A percentile compares a stretch with the other conserved stretches of the same genome.
These are phyloP conservation scores for Jackrogersella minutella DNA, from an alignment of 495 filamentous ascomycete genomes.

Conservation along the genomic window DNA sequence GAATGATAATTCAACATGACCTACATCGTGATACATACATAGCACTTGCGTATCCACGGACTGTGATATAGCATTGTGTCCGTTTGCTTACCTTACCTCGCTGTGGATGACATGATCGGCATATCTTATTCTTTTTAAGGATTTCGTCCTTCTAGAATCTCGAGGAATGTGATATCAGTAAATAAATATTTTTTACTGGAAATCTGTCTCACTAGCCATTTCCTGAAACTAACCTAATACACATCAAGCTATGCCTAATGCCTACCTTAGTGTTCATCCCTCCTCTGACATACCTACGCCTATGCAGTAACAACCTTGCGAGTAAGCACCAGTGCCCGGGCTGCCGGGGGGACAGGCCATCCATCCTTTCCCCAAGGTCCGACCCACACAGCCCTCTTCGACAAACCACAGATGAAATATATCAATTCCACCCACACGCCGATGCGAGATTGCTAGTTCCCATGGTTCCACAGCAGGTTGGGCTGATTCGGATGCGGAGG, in stretches of 20 bases:
- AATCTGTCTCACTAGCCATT: too few species aligned
- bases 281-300: too few species aligned
- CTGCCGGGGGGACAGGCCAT: not conserved
- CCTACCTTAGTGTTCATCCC: too few species aligned
- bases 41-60: not conserved
- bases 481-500: not conserved
- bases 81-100: not conserved
- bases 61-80: not conserved
- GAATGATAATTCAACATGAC: slow-evolving; percentile 15
- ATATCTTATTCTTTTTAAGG: not conserved
- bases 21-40: not conserved
- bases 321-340: not conserved
- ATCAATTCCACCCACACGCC: slow-evolving; percentile 9
- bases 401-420: too few species aligned
- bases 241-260: too few species aligned
- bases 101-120: not conserved
- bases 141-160: not conserved
- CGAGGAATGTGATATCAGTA: not conserved
- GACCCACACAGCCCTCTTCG: not conserved
- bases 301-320: not conserved
- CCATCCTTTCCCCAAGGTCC: not conserved
- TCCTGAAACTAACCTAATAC: too few species aligned
- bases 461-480: slow-evolving; percentile 4
- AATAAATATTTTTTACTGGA: not conserved
- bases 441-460: slow-evolving; percentile 30